Evolutionary conservation across 345 rosid genomes (phyloP), one percentile per base, ranked within the genome.

Genomic region (Excoecaria cochinchinensis): DNA sequence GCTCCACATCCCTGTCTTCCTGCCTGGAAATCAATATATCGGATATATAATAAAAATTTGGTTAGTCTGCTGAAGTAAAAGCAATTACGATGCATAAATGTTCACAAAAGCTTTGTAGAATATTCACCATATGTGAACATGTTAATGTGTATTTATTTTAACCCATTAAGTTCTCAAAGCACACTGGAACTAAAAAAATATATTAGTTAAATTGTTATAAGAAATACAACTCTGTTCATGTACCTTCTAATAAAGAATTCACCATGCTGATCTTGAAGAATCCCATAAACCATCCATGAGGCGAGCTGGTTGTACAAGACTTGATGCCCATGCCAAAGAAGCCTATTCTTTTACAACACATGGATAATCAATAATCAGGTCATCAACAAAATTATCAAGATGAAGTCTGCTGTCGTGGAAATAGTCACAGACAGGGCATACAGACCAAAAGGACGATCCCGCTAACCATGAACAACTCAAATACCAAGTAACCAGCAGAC

Each of bases 281-380:
- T 92, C 75, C 99, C 99, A 84, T 92, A 93, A 69, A 95, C 90
- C 94, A 91, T 88, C 99, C 98, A 92, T 72, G 98, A 87, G 0
- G 97, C 97, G 72, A 95, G 98, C 76, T 93, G 99, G 84, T 88
- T 91, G 80, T 91, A 92, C 91, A 95, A 81, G 75, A 95, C 96
- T 78, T 93, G 99, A 82, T 93, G 98, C 70, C 97, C 98, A 67
- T 95, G 97, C 99, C 99, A 95, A 83, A 91, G 94, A 84, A 95
- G 98, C 90, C 98, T 95, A 76, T 72, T 69, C 67, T 82, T 80
- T 80, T 53, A 31, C 51, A 25, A 60, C 42, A 61, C 25, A 50
- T 61, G 17, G 51, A 50, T 7, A 22, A 72, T 60, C 47, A 73
- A 24, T 8, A 66, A 9, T 12, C 19, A 66, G 46, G 52, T 67